A percentile compares a stretch with the other conserved stretches of the same genome.
These are phyloP conservation scores for Megacollybia marginata DNA, from an alignment of 768 basidiomycete genomes.

Conservation along the genomic window DNA sequence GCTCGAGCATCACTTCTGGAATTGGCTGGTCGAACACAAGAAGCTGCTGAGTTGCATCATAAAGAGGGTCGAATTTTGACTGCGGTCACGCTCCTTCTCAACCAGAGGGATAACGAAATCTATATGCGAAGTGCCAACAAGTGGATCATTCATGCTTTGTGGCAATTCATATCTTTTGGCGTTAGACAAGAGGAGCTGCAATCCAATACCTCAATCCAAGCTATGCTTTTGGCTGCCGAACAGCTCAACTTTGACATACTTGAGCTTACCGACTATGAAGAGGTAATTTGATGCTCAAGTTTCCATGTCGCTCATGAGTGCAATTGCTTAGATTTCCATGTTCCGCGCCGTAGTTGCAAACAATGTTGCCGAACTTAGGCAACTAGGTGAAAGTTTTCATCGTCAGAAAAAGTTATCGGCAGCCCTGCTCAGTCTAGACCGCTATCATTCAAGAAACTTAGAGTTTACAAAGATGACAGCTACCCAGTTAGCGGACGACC, in stretches of 20 bases:
- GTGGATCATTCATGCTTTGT: slow-evolving; percentile 36
- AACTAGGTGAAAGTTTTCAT: slow-evolving; percentile 25
- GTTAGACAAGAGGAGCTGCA: slow-evolving; percentile 6
- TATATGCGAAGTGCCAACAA: slow-evolving; percentile 27
- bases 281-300: background rate
- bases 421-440: slow-evolving; percentile 37
- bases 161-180: slow-evolving; percentile 38
- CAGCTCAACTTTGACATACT: background rate
- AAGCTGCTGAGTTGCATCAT: slow-evolving; percentile 48
- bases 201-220: background rate
- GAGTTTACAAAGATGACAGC: slow-evolving; percentile 16
- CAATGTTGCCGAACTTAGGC: slow-evolving; percentile 18
- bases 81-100: slow-evolving; percentile 39
- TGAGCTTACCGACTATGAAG: slow-evolving; percentile 2
- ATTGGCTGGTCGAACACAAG: slow-evolving; percentile 29
- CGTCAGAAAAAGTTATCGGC: slow-evolving; percentile 19
- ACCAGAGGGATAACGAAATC: slow-evolving; percentile 16
- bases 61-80: slow-evolving; percentile 36
- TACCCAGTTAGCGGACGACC: slow-evolving; percentile 17
- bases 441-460: slow-evolving; percentile 23
- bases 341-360: slow-evolving; percentile 19
- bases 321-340: slow-evolving; percentile 10
- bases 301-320: background rate
- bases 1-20: slow-evolving; percentile 39
- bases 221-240: background rate